Percentiles rank a stretch among this genome's conserved stretches.
Evolutionary conservation across 2,329 filamentous ascomycete species (phyloP).

Genomic region (Phaeophleospora eucalypticola): DNA sequence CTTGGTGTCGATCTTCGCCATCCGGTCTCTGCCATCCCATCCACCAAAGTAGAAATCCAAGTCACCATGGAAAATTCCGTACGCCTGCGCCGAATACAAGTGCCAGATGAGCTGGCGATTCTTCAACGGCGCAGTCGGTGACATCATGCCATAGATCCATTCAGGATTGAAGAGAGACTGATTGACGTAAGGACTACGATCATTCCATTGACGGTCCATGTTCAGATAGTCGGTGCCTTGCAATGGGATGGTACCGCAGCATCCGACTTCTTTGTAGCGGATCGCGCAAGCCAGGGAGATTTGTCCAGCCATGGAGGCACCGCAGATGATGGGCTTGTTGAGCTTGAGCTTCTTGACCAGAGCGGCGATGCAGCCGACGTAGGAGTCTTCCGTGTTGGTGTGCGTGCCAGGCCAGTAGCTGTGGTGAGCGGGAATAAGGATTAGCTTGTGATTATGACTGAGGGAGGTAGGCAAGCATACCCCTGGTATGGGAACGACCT

Average conservation of each 20-base stretch:
- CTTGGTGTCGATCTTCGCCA: constrained; percentile 43
- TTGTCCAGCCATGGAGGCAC: constrained; percentile 50
- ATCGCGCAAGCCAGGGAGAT: constrained; percentile 47
- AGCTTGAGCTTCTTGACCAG: constrained; percentile 44
- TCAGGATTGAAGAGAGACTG: constrained; percentile 43
- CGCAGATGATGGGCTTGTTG: constrained; percentile 47
- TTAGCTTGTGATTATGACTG: background rate
- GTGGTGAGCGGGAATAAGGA: background rate
- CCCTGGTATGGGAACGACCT: constrained; percentile 44
- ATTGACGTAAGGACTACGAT: constrained; percentile 46
- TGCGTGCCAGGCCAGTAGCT: constrained; percentile 40
- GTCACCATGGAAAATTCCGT: constrained; percentile 51
- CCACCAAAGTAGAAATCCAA: constrained; percentile 50
- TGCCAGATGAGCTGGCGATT: constrained; percentile 51
- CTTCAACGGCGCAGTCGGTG: constrained; percentile 40
- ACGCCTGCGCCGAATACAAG: constrained; percentile 47
- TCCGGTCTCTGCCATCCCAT: constrained; percentile 45
- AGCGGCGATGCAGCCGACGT: constrained; percentile 44
- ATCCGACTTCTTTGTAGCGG: constrained; percentile 45
- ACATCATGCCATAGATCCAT: constrained; percentile 50
- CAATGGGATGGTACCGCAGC: constrained; percentile 45
- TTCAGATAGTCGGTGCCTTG: constrained; percentile 43
- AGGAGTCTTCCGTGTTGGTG: constrained; percentile 43
- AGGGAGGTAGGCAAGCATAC: background rate
- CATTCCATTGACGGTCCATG: constrained; percentile 41